Conservation (phyloP, 768 basidiomycete species). For the Rhodosporidiobolus odoratus region DNA sequence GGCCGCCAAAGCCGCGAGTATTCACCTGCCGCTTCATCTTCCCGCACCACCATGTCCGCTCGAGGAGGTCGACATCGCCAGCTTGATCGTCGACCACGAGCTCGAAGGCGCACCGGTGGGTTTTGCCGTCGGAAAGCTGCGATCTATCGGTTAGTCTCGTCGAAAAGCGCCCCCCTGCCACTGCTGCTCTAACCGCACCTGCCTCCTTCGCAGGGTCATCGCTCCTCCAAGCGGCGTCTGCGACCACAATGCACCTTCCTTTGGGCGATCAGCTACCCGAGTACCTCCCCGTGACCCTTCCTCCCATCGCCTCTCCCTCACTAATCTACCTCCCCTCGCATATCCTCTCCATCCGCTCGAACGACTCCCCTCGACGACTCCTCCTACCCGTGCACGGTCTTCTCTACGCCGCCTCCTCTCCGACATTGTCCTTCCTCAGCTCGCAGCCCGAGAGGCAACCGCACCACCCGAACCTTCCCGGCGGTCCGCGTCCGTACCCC, state of each 20-base stretch:
- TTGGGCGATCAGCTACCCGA: not conserved
- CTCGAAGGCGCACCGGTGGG: conserved; percentile 18
- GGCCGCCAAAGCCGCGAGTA: not conserved
- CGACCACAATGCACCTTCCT: conserved; percentile 21
- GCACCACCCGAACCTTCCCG: conserved; percentile 54
- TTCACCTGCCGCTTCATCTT: conserved; percentile 30
- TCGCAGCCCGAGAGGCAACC: conserved; percentile 22
- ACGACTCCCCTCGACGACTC: conserved; percentile 51
- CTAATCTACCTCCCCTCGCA: conserved; percentile 53
- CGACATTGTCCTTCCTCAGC: conserved; percentile 10
- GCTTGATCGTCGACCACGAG: conserved; percentile 28
- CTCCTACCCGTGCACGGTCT: conserved; percentile 62
- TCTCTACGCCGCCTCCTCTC: conserved; percentile 57
- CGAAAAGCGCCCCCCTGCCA: not conserved
- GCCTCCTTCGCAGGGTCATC: conserved; percentile 1
- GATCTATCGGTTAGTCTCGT: conserved; percentile 1
- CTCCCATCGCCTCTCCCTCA: not conserved
- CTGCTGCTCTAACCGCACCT: not conserved
- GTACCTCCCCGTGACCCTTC: conserved; percentile 7
- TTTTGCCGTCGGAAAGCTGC: conserved; percentile 9
- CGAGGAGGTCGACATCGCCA: not conserved
- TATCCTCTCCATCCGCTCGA: conserved; percentile 56
- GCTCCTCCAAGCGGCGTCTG: conserved; percentile 16
- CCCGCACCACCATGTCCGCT: conserved; percentile 10
- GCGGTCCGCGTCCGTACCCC: conserved; percentile 47